Percentiles rank a stretch among this genome's conserved stretches.
Conservation (phyloP, 306 rosid species). For the Begonia masoniana region DNA sequence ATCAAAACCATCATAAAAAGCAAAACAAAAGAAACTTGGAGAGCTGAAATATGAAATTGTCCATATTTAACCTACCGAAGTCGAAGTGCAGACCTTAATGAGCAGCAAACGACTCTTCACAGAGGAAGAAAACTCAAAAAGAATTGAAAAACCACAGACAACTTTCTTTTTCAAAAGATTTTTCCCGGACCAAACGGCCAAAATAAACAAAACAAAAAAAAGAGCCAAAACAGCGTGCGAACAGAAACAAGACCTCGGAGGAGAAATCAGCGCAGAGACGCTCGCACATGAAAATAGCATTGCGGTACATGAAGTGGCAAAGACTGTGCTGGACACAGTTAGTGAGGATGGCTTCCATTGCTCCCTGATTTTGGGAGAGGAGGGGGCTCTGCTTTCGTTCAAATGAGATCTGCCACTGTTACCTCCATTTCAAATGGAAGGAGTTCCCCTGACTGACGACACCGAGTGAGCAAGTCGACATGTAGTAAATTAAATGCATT, state of each 20-base stretch:
- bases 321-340: constrained; percentile 77
- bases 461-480: too few relatives aligned
- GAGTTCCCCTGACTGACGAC: too few relatives aligned
- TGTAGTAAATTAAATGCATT: too few relatives aligned
- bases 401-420: constrained; percentile 41
- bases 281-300: constrained; percentile 87
- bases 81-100: constrained; percentile 17
- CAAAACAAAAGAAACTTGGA: constrained; percentile 4
- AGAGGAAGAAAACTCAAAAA: not conserved
- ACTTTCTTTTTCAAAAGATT: too few relatives aligned
- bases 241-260: constrained; percentile 31
- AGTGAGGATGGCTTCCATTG: constrained; percentile 71
- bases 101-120: constrained; percentile 1
- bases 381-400: constrained; percentile 18
- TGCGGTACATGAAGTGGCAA: constrained; percentile 58
- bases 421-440: constrained; percentile 14
- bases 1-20: not conserved
- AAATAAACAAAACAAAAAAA: not conserved
- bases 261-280: constrained; percentile 91
- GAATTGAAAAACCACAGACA: too few relatives aligned
- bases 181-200: constrained; percentile 9
- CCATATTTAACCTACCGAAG: not conserved
- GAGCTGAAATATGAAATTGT: not conserved
- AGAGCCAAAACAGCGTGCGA: not conserved
- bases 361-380: constrained; percentile 8